Conservation (phyloP, 768 basidiomycete genomes). For the Boletus rubescentipes region DNA sequence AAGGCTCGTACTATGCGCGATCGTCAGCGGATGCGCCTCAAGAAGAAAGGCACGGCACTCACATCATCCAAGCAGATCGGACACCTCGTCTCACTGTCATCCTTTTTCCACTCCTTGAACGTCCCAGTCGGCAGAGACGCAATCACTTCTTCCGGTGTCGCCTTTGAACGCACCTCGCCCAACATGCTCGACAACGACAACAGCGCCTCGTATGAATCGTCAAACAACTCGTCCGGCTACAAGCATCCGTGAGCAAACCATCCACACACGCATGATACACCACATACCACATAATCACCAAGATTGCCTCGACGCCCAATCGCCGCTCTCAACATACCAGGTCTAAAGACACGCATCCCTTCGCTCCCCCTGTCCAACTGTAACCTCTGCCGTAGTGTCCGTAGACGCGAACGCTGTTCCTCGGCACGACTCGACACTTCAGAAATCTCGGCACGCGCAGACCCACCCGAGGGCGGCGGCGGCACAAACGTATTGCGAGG, state of each 20-base stretch:
- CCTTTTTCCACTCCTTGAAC: conserved; percentile 68
- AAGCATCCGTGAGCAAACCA: conserved; percentile 3
- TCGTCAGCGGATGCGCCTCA: neutral
- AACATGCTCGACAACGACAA: conserved; percentile 56
- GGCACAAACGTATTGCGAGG: conserved; percentile 10
- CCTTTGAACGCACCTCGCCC: conserved; percentile 67
- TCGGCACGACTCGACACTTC: conserved; percentile 14
- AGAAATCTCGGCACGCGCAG: conserved; percentile 2
- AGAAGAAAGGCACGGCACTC: conserved; percentile 28
- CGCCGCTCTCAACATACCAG: conserved; percentile 24
- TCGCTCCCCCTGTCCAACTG: conserved; percentile 28
- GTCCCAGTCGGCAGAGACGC: conserved; percentile 55
- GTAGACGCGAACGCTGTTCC: conserved; percentile 25
- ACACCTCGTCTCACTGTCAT: conserved; percentile 70
- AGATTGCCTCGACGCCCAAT: conserved; percentile 26
- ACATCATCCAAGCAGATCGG: conserved; percentile 87
- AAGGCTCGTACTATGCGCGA: conserved; percentile 52
- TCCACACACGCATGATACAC: neutral
- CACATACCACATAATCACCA: conserved; percentile 55
- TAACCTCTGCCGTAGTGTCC: conserved; percentile 28
- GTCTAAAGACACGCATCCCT: conserved; percentile 20
- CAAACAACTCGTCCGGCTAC: conserved; percentile 76
- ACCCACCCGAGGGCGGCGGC: neutral
- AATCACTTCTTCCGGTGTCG: conserved; percentile 62
- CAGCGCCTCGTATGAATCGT: conserved; percentile 71